A percentile compares a stretch with the other conserved stretches of the same genome.
phyloP scores from a whole-genome alignment of 805 yeast genomes.

The Saccharomycopsis capsularis region DNA sequence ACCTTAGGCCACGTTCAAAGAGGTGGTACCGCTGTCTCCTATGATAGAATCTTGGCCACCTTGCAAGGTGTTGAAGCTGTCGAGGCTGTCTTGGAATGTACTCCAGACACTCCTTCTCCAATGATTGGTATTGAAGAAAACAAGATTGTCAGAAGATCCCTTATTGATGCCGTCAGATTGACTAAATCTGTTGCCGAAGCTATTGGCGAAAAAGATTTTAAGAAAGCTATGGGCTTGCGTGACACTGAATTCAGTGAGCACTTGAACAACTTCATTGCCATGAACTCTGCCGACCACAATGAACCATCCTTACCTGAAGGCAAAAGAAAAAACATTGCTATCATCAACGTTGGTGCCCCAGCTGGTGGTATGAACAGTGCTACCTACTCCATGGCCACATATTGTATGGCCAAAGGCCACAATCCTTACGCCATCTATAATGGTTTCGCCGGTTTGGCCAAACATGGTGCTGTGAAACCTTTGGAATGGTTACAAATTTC shows the following conservation, averaged over 20 bases:
- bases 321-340: slow-evolving; percentile 56
- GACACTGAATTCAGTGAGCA: slow-evolving; percentile 67
- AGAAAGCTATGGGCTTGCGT: slow-evolving; percentile 61
- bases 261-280: slow-evolving; percentile 54
- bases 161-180: slow-evolving; percentile 65
- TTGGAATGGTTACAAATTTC: slow-evolving; percentile 64
- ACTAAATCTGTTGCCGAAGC: slow-evolving; percentile 70
- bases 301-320: slow-evolving; percentile 49
- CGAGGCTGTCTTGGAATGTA: slow-evolving; percentile 59
- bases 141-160: slow-evolving; percentile 57
- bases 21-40: slow-evolving; percentile 98
- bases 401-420: slow-evolving; percentile 72
- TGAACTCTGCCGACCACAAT: slow-evolving; percentile 60
- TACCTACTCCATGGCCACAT: slow-evolving; percentile 66
- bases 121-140: slow-evolving; percentile 70
- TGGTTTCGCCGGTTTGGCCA: slow-evolving; percentile 65
- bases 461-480: slow-evolving; percentile 53
- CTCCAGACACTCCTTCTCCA: slow-evolving; percentile 71
- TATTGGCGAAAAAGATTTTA: slow-evolving; percentile 58
- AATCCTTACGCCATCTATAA: slow-evolving; percentile 63
- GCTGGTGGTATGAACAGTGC: slow-evolving; percentile 75
- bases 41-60: slow-evolving; percentile 85
- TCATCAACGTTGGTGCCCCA: slow-evolving; percentile 75
- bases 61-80: slow-evolving; percentile 92
- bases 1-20: slow-evolving; percentile 97